Base-by-base conservation (phyloP, 192 early-diverging fungal species). In the Rhizoclosmatium globosum region DNA sequence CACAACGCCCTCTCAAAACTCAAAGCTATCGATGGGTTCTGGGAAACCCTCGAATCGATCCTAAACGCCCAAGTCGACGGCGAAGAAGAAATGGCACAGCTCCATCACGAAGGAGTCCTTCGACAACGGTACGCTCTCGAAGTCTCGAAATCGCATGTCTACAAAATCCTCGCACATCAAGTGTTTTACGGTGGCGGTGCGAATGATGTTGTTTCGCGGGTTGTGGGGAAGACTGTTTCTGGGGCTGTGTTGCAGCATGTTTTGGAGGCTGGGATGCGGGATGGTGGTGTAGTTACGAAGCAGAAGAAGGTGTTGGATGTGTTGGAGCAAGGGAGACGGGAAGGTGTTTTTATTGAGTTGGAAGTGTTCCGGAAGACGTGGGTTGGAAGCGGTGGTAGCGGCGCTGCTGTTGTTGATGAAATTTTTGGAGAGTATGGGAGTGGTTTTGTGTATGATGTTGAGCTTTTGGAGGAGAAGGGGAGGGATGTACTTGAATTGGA, bases 11-110 rank as follows among this genome's bases (percentile, higher is more conserved):
- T 88, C 38, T 67, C 77, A 19, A 74, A 48, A 13, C 19, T 85
- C 4, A 72, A 81, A 38, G 23, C 59, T 6, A 19, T 68, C 45
- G 23, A 57, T 4, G 69, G 62, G 11, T 84, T 88, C 71, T 88
- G 87, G 87, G 58, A 65, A 13, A 47, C 17, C 45, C 50, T 88
- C 0, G 46, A 56, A 9, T 57, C 46, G 23, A 75, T 85, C 38
- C 73, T 85, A 15, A 47, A 21, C 15, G 71, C 79, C 47, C 61
- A 53, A 9, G 41, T 56, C 53, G 59, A 41, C 4, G 68, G 76
- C 6, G 74, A 38, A 45, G 43, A 65, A 50, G 82, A 50, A 23
- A 66, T 47, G 6, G 7, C 4, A 38, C n/a, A n/a, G n/a, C n/a
- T n/a, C n/a, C n/a, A n/a, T n/a, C n/a, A n/a, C n/a, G n/a, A n/a